Evolutionary conservation across 106 monocot species (phyloP).

Genomic region (Iris macrosiphon): DNA sequence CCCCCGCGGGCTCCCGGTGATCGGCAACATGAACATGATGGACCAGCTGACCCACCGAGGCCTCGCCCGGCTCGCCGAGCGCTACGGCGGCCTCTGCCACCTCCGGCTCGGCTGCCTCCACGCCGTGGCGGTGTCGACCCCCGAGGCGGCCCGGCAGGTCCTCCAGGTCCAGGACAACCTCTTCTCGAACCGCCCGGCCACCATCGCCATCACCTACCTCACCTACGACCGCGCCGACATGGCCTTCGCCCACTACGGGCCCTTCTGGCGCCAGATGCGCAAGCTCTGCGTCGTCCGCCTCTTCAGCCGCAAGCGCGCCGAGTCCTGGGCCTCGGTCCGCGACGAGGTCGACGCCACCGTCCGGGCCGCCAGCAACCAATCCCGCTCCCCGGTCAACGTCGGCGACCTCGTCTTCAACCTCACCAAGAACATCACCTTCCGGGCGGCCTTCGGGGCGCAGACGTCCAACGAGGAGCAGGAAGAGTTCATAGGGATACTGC

Average conservation of each 20-base stretch:
- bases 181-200: constrained; percentile 88
- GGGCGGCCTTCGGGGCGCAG: constrained; percentile 71
- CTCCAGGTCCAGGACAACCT: constrained; percentile 71
- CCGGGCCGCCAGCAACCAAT: constrained; percentile 1
- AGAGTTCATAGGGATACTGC: constrained; percentile 37
- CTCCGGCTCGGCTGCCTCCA: constrained; percentile 73
- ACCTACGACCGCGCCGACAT: constrained; percentile 93
- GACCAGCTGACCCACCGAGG: constrained; percentile 95
- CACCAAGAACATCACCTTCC: constrained; percentile 69
- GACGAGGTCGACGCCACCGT: constrained; percentile 52
- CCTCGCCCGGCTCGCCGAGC: constrained; percentile 50
- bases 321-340: constrained; percentile 85
- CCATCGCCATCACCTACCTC: constrained; percentile 70
- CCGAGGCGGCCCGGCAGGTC: constrained; percentile 70
- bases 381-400: constrained; percentile 39
- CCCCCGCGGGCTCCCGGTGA: constrained; percentile 49
- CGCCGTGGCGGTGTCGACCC: constrained; percentile 73
- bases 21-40: constrained; percentile 89
- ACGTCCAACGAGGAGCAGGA: constrained; percentile 26
- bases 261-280: constrained; percentile 98
- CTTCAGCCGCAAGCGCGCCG: constrained; percentile 84
- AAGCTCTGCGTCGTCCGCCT: constrained; percentile 91
- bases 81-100: constrained; percentile 64
- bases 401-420: constrained; percentile 69
- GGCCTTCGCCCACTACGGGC: constrained; percentile 97